A percentile compares a stretch with the other conserved stretches of the same genome.
Evolutionary conservation across 2,329 filamentous ascomycete species (phyloP).

Genomic region (Monosporascus sp.): DNA sequence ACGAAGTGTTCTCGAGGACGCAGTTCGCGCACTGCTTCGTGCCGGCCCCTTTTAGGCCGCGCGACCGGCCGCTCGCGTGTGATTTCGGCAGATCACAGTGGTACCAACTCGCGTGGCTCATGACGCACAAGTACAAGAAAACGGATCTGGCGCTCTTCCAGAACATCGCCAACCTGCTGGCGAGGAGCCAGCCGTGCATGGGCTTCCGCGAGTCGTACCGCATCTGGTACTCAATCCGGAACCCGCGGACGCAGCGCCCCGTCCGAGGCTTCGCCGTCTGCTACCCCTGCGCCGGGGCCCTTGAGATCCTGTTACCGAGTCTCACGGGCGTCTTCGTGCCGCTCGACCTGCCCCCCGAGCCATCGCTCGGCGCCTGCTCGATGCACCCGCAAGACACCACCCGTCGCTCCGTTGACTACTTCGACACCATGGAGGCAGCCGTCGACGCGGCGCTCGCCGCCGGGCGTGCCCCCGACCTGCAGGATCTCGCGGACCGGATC

Average conservation of each 20-base stretch:
- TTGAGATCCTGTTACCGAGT: conserved; percentile 69
- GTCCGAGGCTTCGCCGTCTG: conserved; percentile 73
- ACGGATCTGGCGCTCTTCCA: conserved; percentile 65
- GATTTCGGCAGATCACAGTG: conserved; percentile 73
- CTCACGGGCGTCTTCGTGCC: conserved; percentile 62
- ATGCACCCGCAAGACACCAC: conserved; percentile 48
- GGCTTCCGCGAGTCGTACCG: conserved; percentile 50
- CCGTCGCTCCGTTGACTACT: conserved; percentile 52
- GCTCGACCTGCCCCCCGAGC: conserved; percentile 39
- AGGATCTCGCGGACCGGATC: conserved; percentile 58
- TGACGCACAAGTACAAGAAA: conserved; percentile 66
- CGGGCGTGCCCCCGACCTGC: conserved; percentile 47
- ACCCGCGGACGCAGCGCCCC: conserved; percentile 57
- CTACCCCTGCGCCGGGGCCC: conserved; percentile 63
- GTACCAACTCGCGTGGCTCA: conserved; percentile 78
- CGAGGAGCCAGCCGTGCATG: conserved; percentile 51
- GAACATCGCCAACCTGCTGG: conserved; percentile 58
- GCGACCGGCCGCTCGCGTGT: conserved; percentile 59
- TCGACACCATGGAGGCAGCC: conserved; percentile 53
- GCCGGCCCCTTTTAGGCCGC: conserved; percentile 50
- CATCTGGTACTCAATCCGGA: conserved; percentile 70
- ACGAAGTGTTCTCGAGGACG: conserved; percentile 61
- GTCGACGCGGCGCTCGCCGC: conserved; percentile 45
- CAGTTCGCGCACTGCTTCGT: conserved; percentile 64
- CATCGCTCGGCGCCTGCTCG: conserved; percentile 56